phyloP scores from a whole-genome alignment of 1,139 yeast genomes.

The Suhomyces kunorum region DNA sequence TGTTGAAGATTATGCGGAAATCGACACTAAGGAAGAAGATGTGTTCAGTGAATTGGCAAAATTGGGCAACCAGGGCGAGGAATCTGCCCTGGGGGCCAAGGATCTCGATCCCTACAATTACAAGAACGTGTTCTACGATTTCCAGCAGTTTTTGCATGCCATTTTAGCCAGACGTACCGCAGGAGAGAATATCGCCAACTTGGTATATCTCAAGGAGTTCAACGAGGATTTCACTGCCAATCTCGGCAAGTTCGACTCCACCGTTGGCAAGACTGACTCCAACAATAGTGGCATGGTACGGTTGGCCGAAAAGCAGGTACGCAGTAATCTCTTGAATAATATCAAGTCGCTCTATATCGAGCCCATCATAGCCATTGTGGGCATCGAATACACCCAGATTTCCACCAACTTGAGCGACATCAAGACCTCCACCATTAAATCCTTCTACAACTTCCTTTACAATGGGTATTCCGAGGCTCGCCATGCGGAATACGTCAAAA shows the following conservation, averaged over 20 bases:
- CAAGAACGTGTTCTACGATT: conserved; percentile 40
- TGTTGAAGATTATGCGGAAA: conserved; percentile 8
- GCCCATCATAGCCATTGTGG: conserved; percentile 41
- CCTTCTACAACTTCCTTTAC: conserved; percentile 21
- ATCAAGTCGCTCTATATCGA: conserved; percentile 42
- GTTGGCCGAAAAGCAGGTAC: conserved; percentile 36
- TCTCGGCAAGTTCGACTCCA: conserved; percentile 22
- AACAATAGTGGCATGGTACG: conserved; percentile 18
- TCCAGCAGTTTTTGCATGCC: conserved; percentile 35
- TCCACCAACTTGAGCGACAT: conserved; percentile 34
- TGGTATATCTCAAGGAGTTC: conserved; percentile 42
- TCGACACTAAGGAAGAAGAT: conserved; percentile 15
- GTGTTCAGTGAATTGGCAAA: conserved; percentile 17
- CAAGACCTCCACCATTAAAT: conserved; percentile 31
- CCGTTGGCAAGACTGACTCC: conserved; percentile 20
- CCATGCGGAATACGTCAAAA: conserved; percentile 12
- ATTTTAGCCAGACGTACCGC: conserved; percentile 25
- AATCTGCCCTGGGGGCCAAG: conserved; percentile 4
- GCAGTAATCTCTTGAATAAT: conserved; percentile 38
- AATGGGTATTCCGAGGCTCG: conserved; percentile 8
- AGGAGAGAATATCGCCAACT: conserved; percentile 29
- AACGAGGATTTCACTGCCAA: conserved; percentile 34
- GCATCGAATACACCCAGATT: conserved; percentile 34
- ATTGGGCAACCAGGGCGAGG: conserved; percentile 19
- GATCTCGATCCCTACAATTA: conserved; percentile 35